Percentiles rank a stretch among this genome's conserved stretches.
Conservation (phyloP, 495 filamentous ascomycete species). For the Xylaria flabelliformis region DNA sequence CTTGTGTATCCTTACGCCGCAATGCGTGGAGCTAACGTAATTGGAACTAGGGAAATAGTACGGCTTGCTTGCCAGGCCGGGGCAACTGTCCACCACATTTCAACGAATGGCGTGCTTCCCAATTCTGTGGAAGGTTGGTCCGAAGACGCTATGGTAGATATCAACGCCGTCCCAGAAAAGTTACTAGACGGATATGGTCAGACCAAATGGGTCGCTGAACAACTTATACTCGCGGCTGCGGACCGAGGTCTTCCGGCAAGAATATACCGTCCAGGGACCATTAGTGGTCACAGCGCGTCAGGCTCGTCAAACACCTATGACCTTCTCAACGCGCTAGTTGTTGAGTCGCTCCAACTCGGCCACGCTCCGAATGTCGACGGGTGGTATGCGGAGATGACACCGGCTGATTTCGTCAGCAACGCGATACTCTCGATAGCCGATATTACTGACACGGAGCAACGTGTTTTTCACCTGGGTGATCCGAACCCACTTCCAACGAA, state of each 20-base stretch:
- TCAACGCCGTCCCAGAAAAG: constrained; percentile 65
- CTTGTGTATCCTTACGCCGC: constrained; percentile 72
- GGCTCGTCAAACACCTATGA: constrained; percentile 73
- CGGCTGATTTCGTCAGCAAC: constrained; percentile 72
- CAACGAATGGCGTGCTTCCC: constrained; percentile 71
- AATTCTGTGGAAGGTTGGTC: constrained; percentile 64
- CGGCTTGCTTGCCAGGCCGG: constrained; percentile 65
- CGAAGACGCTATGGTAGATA: constrained; percentile 62
- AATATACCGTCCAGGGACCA: constrained; percentile 67
- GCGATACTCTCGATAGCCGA: constrained; percentile 66
- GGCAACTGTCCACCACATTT: constrained; percentile 72
- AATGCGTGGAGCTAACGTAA: constrained; percentile 63
- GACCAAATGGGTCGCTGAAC: constrained; percentile 73
- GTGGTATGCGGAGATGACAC: constrained; percentile 76
- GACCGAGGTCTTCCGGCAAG: constrained; percentile 65
- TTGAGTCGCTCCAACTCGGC: constrained; percentile 70
- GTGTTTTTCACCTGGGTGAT: constrained; percentile 70
- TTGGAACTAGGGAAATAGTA: constrained; percentile 68
- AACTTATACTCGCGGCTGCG: constrained; percentile 67
- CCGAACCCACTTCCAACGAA: constrained; percentile 64
- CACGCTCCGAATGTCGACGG: constrained; percentile 67
- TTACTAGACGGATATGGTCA: constrained; percentile 68
- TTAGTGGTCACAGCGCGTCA: constrained; percentile 67
- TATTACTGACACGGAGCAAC: constrained; percentile 58
- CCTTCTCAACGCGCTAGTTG: constrained; percentile 68